phyloP scores from a whole-genome alignment of 1,139 yeast genomes.

The Komagataea norvegica region DNA sequence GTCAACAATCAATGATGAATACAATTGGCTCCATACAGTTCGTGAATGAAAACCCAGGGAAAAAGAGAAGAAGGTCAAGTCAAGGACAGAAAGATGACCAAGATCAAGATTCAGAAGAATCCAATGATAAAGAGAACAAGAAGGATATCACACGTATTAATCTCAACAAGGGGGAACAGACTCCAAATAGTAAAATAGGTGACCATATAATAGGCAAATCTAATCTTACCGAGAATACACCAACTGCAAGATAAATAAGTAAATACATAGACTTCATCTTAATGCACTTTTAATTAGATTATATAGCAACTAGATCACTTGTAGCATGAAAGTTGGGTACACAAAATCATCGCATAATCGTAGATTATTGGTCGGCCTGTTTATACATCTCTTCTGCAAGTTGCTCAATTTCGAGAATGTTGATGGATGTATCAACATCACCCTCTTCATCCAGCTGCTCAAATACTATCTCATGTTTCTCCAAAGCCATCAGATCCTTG shows the following conservation, averaged over 20 bases:
- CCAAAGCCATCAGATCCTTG: conserved; percentile 26
- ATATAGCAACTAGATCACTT: too few species aligned
- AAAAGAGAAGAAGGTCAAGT: conserved; percentile 20
- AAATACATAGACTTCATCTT: too few species aligned
- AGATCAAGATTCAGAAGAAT: not conserved
- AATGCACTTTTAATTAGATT: too few species aligned
- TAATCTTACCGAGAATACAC: too few species aligned
- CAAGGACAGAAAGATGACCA: not conserved
- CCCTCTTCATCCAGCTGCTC: conserved; percentile 32
- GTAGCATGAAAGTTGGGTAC: too few species aligned
- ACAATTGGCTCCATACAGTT: conserved; percentile 24
- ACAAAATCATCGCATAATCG: too few species aligned
- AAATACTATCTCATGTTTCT: conserved; percentile 33
- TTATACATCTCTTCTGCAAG: conserved; percentile 49
- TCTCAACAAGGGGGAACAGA: too few species aligned
- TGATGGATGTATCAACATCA: conserved; percentile 32
- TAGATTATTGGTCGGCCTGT: conserved; percentile 7
- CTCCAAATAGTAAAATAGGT: too few species aligned
- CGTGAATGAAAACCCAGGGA: conserved; percentile 24
- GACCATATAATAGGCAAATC: too few species aligned
- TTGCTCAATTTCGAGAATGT: conserved; percentile 45
- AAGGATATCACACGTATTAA: too few species aligned
- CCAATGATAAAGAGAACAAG: not conserved
- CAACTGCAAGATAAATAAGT: too few species aligned
- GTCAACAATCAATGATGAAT: conserved; percentile 25